Conservation (phyloP, 495 filamentous ascomycete species). For the Rhizodiscina lignyota region DNA sequence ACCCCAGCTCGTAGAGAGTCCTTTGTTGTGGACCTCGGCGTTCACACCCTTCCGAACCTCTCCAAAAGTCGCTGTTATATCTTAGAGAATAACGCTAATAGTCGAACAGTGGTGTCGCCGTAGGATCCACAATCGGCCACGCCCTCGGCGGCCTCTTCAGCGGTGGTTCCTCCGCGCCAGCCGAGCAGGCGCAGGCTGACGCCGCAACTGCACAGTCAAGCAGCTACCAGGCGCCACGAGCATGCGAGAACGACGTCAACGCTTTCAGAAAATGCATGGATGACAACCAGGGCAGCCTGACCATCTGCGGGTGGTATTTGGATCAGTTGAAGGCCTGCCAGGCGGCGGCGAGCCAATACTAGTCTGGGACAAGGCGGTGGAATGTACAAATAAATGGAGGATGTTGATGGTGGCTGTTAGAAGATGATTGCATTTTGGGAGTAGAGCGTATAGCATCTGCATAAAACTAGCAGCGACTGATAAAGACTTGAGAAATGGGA, state of each 20-base stretch:
- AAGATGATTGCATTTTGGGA: too few relatives aligned
- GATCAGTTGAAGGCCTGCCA: conserved; percentile 98
- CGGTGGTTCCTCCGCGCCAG: conserved; percentile 43
- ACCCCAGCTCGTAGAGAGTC: not conserved
- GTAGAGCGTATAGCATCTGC: too few relatives aligned
- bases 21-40: too few relatives aligned
- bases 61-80: too few relatives aligned
- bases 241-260: conserved; percentile 61
- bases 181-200: conserved; percentile 30
- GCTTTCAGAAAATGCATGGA: conserved; percentile 92
- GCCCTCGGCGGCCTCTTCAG: conserved; percentile 78
- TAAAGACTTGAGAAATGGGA: too few relatives aligned
- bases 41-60: too few relatives aligned
- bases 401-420: too few relatives aligned
- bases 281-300: conserved; percentile 80
- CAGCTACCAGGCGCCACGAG: conserved; percentile 27
- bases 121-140: conserved; percentile 89
- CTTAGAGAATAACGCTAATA: too few relatives aligned
- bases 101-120: conserved; percentile 80
- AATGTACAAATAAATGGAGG: too few relatives aligned
- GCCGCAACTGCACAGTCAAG: conserved; percentile 32
- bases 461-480: too few relatives aligned
- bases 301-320: conserved; percentile 94
- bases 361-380: too few relatives aligned
- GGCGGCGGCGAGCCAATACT: conserved; percentile 74